A percentile compares a stretch with the other conserved stretches of the same genome.
Evolutionary conservation across 345 rosid species (phyloP).

Genomic region (Cardamine resedifolia): DNA sequence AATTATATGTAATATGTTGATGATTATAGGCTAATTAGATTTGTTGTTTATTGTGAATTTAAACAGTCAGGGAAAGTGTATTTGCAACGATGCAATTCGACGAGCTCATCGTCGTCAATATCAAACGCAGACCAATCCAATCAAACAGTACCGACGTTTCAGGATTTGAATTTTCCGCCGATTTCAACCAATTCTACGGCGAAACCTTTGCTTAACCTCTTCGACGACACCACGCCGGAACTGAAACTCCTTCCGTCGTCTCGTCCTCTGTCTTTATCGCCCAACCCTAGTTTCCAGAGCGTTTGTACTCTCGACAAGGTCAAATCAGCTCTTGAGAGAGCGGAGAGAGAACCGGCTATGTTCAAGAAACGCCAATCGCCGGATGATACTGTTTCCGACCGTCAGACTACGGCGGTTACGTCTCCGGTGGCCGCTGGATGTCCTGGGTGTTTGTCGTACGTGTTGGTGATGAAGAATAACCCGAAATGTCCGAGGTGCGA

Average conservation of each 20-base stretch:
- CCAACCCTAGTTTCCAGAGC: slow-evolving; percentile 53
- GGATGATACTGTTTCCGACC: neutral
- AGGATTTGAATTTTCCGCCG: slow-evolving; percentile 70
- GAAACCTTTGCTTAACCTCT: slow-evolving; percentile 48
- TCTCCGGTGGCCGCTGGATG: slow-evolving; percentile 76
- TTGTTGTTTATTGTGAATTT: slow-evolving; percentile 14
- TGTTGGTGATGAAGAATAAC: slow-evolving; percentile 57
- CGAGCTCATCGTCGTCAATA: slow-evolving; percentile 48
- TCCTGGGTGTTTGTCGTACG: slow-evolving; percentile 80
- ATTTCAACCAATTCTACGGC: slow-evolving; percentile 18
- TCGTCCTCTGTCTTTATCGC: slow-evolving; percentile 33
- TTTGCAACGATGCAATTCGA: slow-evolving; percentile 62
- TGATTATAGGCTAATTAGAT: neutral
- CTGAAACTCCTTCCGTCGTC: slow-evolving; percentile 37
- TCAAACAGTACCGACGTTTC: slow-evolving; percentile 56
- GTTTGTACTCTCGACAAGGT: slow-evolving; percentile 92
- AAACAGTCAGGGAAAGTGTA: slow-evolving; percentile 86
- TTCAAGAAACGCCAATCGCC: slow-evolving; percentile 48
- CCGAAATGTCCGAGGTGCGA: slow-evolving; percentile 87
- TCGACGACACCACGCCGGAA: slow-evolving; percentile 47
- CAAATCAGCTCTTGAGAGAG: slow-evolving; percentile 74
- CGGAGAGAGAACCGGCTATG: slow-evolving; percentile 52
- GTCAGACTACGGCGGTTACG: neutral
- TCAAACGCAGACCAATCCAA: slow-evolving; percentile 41
- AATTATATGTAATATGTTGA: neutral